A percentile compares a stretch with the other conserved stretches of the same genome.
phyloP scores from a whole-genome alignment of 805 yeast species.

The Candida morakotiae region DNA sequence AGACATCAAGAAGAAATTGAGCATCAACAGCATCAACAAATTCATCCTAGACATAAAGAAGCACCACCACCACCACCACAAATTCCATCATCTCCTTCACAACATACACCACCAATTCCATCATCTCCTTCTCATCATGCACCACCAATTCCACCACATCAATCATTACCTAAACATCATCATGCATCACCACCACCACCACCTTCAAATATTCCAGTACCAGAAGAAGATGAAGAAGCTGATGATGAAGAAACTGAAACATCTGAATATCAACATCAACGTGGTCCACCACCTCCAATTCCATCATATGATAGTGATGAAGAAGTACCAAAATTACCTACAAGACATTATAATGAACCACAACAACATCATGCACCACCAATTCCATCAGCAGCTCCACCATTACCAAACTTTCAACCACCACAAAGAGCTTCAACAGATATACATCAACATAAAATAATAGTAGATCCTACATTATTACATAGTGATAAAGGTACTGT shows the following conservation, averaged over 20 bases:
- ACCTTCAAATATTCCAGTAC: constrained; percentile 6
- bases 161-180: not conserved
- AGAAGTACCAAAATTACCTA: not conserved
- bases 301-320: not conserved
- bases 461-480: no score
- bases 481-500: no score
- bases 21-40: not conserved
- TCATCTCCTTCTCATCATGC: constrained; percentile 16
- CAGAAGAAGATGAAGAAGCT: not conserved
- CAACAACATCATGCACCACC: constrained; percentile 7
- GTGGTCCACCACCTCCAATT: constrained; percentile 5
- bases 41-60: constrained; percentile 4
- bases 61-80: constrained; percentile 8
- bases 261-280: not conserved
- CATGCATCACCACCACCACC: constrained; percentile 6
- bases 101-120: constrained; percentile 12
- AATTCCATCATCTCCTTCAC: constrained; percentile 8
- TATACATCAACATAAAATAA: no score
- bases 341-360: constrained; percentile 1
- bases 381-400: constrained; percentile 4
- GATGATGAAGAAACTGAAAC: constrained; percentile 2
- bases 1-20: not conserved
- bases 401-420: constrained; percentile 6
- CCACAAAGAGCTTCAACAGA: constrained; percentile 13
- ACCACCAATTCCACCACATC: constrained; percentile 6